Evolutionary conservation across 2,329 filamentous ascomycete genomes (phyloP), one percentile per base, ranked within the genome.

Genomic region (Ambrosiella beaveri): DNA sequence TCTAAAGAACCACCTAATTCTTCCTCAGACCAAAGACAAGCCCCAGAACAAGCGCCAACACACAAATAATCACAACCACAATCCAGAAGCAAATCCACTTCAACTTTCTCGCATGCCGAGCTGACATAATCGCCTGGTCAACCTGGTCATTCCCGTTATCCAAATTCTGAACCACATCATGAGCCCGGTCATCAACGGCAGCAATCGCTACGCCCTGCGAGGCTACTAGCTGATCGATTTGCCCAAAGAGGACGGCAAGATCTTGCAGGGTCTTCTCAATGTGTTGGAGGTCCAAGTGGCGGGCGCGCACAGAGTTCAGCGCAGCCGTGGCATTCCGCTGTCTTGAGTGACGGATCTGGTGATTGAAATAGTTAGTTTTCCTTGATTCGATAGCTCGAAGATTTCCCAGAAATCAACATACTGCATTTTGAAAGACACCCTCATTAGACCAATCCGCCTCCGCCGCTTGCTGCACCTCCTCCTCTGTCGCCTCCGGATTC

Each of bases 381-480:
- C n/a, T 35, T 51, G 58, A 44, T 41, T 51, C 59, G 13, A 56
- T 61, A 53, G 38, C 12, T 61, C 38, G 36, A 39, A 58, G 7
- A 12, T 41, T 12, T 41, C 11, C 11, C 11, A 12, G 40, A 12
- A 12, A 12, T 15, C n/a, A 56, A 76, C 81, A 69, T 77, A 91
- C 86, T 61, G 86, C 86, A 59, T 82, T 84, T 70, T 89, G 84
- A 73, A 91, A 93, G 58, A 93, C 82, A 65, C 85, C 84, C 71
- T 90, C 84, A 60, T 86, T 79, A 57, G 83, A 81, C 83, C 85
- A 86, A 67, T 89, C 82, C 57, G 80, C 74, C 64, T 86, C 75
- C 27, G 81, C 74, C 2, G 85, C 85, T 67, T 86, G 74, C 54
- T 76, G 73, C 2, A 90, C 82, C 69, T 91, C 84, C 1, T 77